phyloP scores from a whole-genome alignment of 768 basidiomycete species.

The Leccinum fibrillosum region DNA sequence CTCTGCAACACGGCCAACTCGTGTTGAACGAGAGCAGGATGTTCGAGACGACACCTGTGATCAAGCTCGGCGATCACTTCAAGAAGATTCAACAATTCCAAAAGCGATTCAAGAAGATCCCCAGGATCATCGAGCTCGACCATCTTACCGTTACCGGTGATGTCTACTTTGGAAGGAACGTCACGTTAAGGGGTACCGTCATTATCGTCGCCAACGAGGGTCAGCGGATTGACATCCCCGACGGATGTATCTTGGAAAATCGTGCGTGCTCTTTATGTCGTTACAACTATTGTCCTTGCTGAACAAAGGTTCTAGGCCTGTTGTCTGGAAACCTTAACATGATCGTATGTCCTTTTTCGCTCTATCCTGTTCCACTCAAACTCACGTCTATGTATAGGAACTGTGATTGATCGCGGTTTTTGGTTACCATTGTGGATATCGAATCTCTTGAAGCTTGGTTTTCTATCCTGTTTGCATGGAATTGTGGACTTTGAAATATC shows the following conservation, averaged over 20 bases:
- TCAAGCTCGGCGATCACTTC: conserved; percentile 76
- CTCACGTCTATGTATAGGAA: conserved; percentile 23
- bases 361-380: background rate
- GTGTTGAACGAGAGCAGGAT: conserved; percentile 57
- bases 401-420: conserved; percentile 20
- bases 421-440: conserved; percentile 2
- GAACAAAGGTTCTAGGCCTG: conserved; percentile 40
- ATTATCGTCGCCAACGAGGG: conserved; percentile 79
- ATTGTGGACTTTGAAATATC: conserved; percentile 17
- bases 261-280: conserved; percentile 33
- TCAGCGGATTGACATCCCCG: conserved; percentile 70
- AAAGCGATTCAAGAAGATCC: conserved; percentile 74
- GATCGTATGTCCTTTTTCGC: conserved; percentile 44
- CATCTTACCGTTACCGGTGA: conserved; percentile 73
- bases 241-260: conserved; percentile 70
- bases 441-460: conserved; percentile 6
- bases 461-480: conserved; percentile 12
- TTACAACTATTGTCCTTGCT: conserved; percentile 8
- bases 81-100: conserved; percentile 73
- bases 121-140: conserved; percentile 69
- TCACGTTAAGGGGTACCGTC: conserved; percentile 63
- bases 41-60: conserved; percentile 64
- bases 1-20: conserved; percentile 64
- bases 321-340: conserved; percentile 74
- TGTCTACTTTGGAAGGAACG: conserved; percentile 63